phyloP scores from a whole-genome alignment of 2,329 filamentous ascomycete genomes.

The Biscogniauxia mediterranea region DNA sequence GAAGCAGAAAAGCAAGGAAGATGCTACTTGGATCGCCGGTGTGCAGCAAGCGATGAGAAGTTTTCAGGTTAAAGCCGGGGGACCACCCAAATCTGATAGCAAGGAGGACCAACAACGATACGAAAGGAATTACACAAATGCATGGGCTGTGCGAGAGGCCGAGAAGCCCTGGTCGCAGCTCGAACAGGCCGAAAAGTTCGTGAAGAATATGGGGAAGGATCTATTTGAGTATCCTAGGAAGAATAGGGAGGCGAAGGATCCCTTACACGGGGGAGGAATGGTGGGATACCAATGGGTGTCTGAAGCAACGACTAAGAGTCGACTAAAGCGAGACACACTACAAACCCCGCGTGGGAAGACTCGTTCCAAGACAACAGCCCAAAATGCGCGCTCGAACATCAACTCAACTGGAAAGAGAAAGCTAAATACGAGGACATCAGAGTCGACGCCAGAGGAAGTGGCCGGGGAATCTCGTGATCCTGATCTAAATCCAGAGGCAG shows the following conservation, averaged over 20 bases:
- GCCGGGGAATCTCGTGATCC: not conserved
- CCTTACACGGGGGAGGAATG: not conserved
- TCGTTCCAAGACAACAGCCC: not conserved
- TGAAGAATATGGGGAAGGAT: slow-evolving; percentile 15
- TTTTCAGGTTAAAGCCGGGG: not conserved
- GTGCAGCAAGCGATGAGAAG: not conserved
- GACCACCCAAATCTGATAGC: not conserved
- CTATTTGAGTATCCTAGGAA: not conserved
- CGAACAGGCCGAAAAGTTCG: slow-evolving; percentile 5
- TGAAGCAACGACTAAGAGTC: not conserved
- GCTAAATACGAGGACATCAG: not conserved
- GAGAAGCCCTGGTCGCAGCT: slow-evolving; percentile 15
- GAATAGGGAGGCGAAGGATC: not conserved
- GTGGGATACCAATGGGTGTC: not conserved
- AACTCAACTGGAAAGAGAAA: not conserved
- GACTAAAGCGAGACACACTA: not conserved
- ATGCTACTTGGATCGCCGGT: not conserved
- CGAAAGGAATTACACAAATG: not conserved
- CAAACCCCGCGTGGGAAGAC: not conserved
- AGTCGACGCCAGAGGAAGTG: not conserved
- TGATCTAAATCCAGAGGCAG: not conserved
- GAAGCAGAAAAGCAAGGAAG: not conserved
- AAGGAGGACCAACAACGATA: slow-evolving; percentile 9
- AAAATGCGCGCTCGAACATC: not conserved
- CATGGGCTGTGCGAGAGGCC: slow-evolving; percentile 1